phyloP scores from a whole-genome alignment of 78 protist genomes.

The Creolimax fragrantissima region DNA sequence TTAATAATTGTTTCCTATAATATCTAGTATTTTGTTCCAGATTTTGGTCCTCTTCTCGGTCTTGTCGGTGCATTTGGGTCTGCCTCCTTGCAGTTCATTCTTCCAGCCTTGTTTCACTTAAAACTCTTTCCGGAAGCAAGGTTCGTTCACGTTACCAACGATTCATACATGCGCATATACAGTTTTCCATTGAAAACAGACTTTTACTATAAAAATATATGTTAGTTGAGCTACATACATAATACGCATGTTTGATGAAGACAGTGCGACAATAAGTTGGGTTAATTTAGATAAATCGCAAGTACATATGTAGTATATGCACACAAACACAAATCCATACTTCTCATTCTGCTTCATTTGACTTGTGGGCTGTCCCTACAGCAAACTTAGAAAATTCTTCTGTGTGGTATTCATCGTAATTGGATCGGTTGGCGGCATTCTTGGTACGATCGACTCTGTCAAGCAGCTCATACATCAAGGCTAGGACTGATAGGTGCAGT shows the following conservation, averaged over 20 bases:
- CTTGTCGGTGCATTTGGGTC: conserved; percentile 28
- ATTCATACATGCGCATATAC: neutral
- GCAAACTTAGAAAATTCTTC: neutral
- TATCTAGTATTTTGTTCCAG: neutral
- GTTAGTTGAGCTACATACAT: neutral
- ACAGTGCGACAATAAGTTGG: neutral
- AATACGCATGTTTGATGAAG: neutral
- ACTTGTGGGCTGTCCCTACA: too few relatives aligned
- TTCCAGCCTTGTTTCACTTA: conserved; percentile 16
- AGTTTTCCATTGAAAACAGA: neutral
- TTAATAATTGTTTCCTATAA: too few relatives aligned
- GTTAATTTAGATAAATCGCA: too few relatives aligned
- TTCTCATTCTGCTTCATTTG: too few relatives aligned
- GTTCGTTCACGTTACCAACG: neutral
- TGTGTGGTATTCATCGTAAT: neutral
- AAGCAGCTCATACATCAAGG: neutral
- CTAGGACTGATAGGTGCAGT: too few relatives aligned
- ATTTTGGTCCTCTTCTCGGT: conserved; percentile 22
- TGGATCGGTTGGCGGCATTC: neutral
- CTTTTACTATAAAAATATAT: neutral
- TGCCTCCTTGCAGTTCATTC: conserved; percentile 20
- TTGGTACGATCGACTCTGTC: conserved; percentile 1
- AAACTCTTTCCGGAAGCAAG: conserved; percentile 7
- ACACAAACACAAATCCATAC: neutral
- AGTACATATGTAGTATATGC: neutral